phyloP scores from a whole-genome alignment of 106 monocot species.

The Acorus gramineus region DNA sequence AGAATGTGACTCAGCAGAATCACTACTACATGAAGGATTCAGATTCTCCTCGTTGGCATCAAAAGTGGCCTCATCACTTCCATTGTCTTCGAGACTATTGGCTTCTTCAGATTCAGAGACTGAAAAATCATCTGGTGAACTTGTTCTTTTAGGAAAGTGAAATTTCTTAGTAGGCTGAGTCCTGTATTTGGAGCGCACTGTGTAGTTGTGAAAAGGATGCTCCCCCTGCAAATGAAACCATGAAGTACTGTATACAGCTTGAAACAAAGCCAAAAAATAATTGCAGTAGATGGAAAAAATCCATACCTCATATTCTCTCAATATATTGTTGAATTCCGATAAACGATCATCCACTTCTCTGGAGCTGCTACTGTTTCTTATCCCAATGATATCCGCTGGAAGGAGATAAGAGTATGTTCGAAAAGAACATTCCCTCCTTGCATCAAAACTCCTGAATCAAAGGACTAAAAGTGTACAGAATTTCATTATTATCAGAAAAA shows the following conservation, averaged over 20 bases:
- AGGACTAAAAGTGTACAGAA: too few relatives aligned
- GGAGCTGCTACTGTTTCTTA: constrained; percentile 29
- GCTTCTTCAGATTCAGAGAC: constrained; percentile 6
- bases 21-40: constrained; percentile 3
- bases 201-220: constrained; percentile 93
- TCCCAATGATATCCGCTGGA: constrained; percentile 84
- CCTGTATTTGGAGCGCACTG: constrained; percentile 67
- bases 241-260: not conserved
- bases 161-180: constrained; percentile 13
- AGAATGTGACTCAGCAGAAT: constrained; percentile 14
- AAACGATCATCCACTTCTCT: constrained; percentile 47
- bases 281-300: not conserved
- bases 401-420: constrained; percentile 83
- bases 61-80: constrained; percentile 1
- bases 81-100: not conserved
- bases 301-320: constrained; percentile 68
- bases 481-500: too few relatives aligned
- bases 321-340: constrained; percentile 64
- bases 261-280: not conserved
- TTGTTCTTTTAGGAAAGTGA: constrained; percentile 8
- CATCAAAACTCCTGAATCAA: constrained; percentile 72
- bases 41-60: constrained; percentile 18
- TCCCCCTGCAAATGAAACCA: constrained; percentile 46
- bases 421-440: constrained; percentile 70
- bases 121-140: constrained; percentile 2